Conservation (phyloP, 441 rosid species). For the Jatropha podagrica region DNA sequence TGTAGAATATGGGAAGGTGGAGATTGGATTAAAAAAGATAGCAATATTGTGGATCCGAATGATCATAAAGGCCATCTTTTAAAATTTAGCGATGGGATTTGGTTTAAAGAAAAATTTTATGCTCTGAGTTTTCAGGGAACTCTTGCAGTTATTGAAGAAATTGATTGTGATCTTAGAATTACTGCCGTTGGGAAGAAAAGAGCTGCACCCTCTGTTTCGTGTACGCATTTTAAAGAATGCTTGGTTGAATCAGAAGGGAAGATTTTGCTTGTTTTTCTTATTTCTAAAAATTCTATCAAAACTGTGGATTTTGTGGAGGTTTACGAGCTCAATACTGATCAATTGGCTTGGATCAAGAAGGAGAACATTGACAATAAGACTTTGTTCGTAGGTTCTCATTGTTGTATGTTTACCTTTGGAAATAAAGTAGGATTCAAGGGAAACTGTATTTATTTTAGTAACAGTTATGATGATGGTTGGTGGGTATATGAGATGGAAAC, state of each 20-base stretch:
- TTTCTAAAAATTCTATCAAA: conserved; percentile 8
- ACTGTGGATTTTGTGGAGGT: conserved; percentile 28
- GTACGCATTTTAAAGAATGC: conserved; percentile 28
- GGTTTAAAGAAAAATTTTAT: conserved; percentile 7
- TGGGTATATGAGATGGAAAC: conserved; percentile 20
- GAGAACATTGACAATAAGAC: conserved; percentile 14
- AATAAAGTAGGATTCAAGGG: conserved; percentile 20
- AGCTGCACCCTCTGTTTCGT: conserved; percentile 19
- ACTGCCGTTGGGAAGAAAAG: conserved; percentile 7
- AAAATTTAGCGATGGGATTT: conserved; percentile 10
- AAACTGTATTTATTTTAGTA: conserved; percentile 24
- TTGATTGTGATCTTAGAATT: conserved; percentile 4
- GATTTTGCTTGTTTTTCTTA: conserved; percentile 23
- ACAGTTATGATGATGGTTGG: conserved; percentile 12
- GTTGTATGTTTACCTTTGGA: conserved; percentile 23
- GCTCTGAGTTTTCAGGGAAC: conserved; percentile 33
- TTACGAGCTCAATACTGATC: conserved; percentile 19
- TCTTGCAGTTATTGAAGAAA: conserved; percentile 19
- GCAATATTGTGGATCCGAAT: not conserved
- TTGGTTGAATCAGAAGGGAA: conserved; percentile 23
- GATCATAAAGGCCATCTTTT: not conserved
- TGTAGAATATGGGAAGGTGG: not conserved
- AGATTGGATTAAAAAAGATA: conserved; percentile 1
- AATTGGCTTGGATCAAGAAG: conserved; percentile 20
- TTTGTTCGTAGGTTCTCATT: conserved; percentile 19